Evolutionary conservation across 441 rosid genomes (phyloP), one percentile per base, ranked within the genome.

Genomic region (Rhodomyrtus psidioides): DNA sequence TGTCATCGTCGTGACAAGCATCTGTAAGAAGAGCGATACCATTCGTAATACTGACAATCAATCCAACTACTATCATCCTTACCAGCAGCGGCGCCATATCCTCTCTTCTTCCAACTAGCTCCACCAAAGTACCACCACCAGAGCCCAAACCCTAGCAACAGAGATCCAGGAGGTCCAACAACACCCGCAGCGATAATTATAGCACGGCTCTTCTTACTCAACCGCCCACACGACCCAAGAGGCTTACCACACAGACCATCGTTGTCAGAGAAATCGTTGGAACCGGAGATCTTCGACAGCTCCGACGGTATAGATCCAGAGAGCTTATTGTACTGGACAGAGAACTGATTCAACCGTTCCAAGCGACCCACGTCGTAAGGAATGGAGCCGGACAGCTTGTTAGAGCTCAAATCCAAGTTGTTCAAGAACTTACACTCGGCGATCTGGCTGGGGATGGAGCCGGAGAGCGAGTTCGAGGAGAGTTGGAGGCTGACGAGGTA

Each of bases 51-150:
- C 34, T 34, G 34, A 34, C 92, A 74, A 74, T 90, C 92, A 70
- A 94, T 60, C 97, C 97, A 94, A 55, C 91, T 92, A 59, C 91
- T 85, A 65, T 91, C 95, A 28, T 93, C 95, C 30, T 88, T 91
- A 55, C 62, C 84, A 24, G 86, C 83, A 39, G 91, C 94, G 2
- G 82, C 88, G 3, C 91, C 94, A 53, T 90, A 87, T 24, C 91
- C 92, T 79, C 85, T 90, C 55, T 79, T 91, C 84, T 89, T 88
- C 85, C 83, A 83, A 53, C 88, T 85, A 21, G 89, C 90, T 79
- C 92, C 84, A 49, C 88, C 83, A 82, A 93, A 91, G 86, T 91
- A 91, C 92, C 95, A 92, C 96, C 96, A 94, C 92, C 94, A 92
- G 85, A 91, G 87, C 53, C 84, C 90, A 81, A 93, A 89, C 51